These are phyloP conservation scores for Austroboletus festivus DNA, from an alignment of 768 basidiomycete species.

Conservation along the genomic window DNA sequence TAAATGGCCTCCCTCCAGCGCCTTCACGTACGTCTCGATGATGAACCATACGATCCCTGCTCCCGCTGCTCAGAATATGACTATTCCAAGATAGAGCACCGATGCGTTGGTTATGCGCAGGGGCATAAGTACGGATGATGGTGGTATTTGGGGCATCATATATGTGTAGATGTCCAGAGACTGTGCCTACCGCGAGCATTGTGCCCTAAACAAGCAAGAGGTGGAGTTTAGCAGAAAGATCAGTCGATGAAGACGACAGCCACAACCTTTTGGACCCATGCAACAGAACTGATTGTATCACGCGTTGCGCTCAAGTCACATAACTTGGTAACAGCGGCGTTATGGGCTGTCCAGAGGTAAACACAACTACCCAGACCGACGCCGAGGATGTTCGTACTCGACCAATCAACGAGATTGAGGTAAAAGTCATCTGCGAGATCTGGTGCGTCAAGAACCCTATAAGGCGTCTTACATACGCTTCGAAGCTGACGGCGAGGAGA, in stretches of 20 bases:
- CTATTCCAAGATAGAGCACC: constrained; percentile 95
- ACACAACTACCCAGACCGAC: constrained; percentile 91
- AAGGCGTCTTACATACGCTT: constrained; percentile 90
- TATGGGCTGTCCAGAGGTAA: constrained; percentile 96
- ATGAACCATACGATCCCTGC: constrained; percentile 84
- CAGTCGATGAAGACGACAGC: background rate
- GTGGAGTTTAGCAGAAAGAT: background rate
- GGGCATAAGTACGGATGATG: constrained; percentile 74
- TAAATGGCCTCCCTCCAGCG: constrained; percentile 59
- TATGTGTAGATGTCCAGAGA: constrained; percentile 85
- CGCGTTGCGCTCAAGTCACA: constrained; percentile 67
- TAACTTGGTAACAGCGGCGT: constrained; percentile 86
- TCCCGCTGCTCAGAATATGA: constrained; percentile 84
- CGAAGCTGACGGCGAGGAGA: constrained; percentile 80
- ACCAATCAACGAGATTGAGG: constrained; percentile 97
- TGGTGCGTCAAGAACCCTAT: constrained; percentile 94
- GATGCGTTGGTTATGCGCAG: constrained; percentile 85
- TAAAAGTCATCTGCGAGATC: constrained; percentile 98
- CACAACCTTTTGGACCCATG: constrained; percentile 83
- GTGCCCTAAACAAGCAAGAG: constrained; percentile 50
- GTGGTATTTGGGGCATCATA: constrained; percentile 84
- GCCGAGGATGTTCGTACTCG: constrained; percentile 88
- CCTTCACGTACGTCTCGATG: constrained; percentile 87
- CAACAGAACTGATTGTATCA: constrained; percentile 82
- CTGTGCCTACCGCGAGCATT: constrained; percentile 89